Conservation (phyloP, 2,329 filamentous ascomycete genomes). For the Alternaria metachromatica region DNA sequence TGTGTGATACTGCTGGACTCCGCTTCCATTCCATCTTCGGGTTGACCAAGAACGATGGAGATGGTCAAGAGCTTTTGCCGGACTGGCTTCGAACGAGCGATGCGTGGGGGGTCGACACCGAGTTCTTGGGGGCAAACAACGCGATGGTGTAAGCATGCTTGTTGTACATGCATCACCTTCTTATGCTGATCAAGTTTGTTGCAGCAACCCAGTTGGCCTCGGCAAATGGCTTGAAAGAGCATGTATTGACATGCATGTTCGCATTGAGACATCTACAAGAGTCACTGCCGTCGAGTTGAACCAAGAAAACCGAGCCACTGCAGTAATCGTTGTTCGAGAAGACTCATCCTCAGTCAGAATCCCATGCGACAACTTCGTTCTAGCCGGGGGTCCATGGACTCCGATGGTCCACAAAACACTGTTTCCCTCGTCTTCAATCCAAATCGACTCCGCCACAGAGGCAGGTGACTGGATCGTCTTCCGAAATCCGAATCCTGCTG, state of each 20-base stretch:
- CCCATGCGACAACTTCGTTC: background rate
- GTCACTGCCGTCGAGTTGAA: background rate
- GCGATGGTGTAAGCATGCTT: background rate
- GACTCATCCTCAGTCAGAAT: background rate
- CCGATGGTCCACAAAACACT: background rate
- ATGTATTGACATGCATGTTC: background rate
- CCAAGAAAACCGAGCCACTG: background rate
- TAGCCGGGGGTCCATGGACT: background rate
- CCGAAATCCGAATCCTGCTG: background rate
- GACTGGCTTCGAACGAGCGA: background rate
- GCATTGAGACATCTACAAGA: background rate
- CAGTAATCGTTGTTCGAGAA: background rate
- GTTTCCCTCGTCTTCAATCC: background rate
- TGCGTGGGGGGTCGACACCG: background rate
- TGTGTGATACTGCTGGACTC: background rate
- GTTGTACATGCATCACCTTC: background rate
- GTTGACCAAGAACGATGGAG: background rate
- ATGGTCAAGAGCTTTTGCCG: background rate
- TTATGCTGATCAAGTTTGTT: background rate
- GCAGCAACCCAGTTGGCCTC: background rate
- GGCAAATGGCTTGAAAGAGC: background rate
- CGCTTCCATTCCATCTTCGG: background rate
- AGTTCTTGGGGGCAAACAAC: background rate
- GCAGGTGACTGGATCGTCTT: background rate
- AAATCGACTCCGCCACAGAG: background rate